Percentiles rank a stretch among this genome's conserved stretches.
These are phyloP conservation scores for Phylloporus scabripes DNA, from an alignment of 768 basidiomycete species.

Conservation along the genomic window DNA sequence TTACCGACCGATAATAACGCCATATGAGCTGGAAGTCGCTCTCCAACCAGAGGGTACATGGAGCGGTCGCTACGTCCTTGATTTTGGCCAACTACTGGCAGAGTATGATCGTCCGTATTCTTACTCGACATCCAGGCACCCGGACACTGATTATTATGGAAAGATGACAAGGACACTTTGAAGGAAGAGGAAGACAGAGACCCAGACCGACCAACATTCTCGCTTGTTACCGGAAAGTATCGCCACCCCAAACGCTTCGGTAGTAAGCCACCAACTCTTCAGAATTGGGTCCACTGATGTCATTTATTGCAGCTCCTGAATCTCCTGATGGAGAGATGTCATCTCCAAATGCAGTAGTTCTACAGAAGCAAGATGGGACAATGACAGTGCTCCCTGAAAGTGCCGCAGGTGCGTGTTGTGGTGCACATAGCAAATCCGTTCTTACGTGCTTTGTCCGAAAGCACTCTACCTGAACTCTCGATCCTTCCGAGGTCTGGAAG, in stretches of 20 bases:
- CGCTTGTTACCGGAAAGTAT: constrained; percentile 81
- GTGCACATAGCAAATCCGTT: constrained; percentile 1
- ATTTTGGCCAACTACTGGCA: constrained; percentile 59
- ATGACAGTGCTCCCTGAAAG: constrained; percentile 54
- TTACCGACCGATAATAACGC: constrained; percentile 85
- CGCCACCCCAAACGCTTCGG: constrained; percentile 70
- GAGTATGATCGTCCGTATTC: constrained; percentile 24
- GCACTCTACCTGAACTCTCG: constrained; percentile 66
- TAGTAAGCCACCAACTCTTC: constrained; percentile 17
- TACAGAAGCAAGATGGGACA: constrained; percentile 60
- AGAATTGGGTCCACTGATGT: constrained; percentile 1
- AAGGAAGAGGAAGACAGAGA: constrained; percentile 43
- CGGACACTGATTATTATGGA: neutral
- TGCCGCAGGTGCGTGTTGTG: constrained; percentile 55
- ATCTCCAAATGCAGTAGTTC: constrained; percentile 42
- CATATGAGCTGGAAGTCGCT: constrained; percentile 83
- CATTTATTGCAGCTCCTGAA: constrained; percentile 6
- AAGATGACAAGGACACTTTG: constrained; percentile 3
- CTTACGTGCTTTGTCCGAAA: constrained; percentile 31
- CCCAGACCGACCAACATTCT: constrained; percentile 74
- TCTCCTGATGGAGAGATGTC: constrained; percentile 15
- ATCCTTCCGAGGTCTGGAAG: constrained; percentile 78
- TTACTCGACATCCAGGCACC: neutral
- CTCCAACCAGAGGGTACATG: constrained; percentile 64
- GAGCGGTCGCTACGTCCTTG: constrained; percentile 75